Evolutionary conservation across 768 basidiomycete genomes (phyloP).

Genomic region (Strobilomyces dryophilus): DNA sequence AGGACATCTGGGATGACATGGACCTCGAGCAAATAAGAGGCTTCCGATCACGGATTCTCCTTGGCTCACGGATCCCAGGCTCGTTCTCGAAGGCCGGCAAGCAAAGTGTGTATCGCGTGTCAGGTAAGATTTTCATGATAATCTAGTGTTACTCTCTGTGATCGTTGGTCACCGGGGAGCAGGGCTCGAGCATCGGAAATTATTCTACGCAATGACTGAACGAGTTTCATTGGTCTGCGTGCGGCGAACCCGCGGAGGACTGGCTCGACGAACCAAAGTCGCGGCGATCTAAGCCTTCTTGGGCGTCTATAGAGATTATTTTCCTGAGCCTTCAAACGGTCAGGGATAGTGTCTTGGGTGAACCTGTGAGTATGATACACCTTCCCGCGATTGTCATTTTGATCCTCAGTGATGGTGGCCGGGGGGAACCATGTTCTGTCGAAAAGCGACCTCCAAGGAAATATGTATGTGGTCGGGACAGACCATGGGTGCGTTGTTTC

Average conservation of each 20-base stretch:
- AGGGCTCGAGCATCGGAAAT: slow-evolving; percentile 84
- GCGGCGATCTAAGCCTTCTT: slow-evolving; percentile 54
- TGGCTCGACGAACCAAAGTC: slow-evolving; percentile 63
- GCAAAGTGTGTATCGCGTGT: slow-evolving; percentile 76
- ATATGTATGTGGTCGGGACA: slow-evolving; percentile 56
- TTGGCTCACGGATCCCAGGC: too few species aligned
- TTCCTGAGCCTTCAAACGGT: slow-evolving; percentile 77
- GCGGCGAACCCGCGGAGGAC: slow-evolving; percentile 64
- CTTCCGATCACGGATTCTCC: too few species aligned
- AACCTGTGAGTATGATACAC: slow-evolving; percentile 39
- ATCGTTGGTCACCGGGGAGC: slow-evolving; percentile 2
- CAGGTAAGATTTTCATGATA: slow-evolving; percentile 49
- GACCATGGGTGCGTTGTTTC: slow-evolving; percentile 68
- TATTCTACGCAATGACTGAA: slow-evolving; percentile 84
- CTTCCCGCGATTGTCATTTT: neutral
- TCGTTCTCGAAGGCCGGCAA: too few species aligned
- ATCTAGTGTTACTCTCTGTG: too few species aligned
- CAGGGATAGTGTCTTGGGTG: slow-evolving; percentile 53
- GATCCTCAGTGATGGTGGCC: neutral
- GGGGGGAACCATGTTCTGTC: slow-evolving; percentile 89
- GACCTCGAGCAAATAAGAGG: too few species aligned
- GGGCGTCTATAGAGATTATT: slow-evolving; percentile 62
- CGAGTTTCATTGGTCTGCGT: slow-evolving; percentile 75
- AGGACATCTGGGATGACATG: too few species aligned
- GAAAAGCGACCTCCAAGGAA: slow-evolving; percentile 71